Base-by-base conservation (phyloP, 345 rosid species). In the Excoecaria agallocha region DNA sequence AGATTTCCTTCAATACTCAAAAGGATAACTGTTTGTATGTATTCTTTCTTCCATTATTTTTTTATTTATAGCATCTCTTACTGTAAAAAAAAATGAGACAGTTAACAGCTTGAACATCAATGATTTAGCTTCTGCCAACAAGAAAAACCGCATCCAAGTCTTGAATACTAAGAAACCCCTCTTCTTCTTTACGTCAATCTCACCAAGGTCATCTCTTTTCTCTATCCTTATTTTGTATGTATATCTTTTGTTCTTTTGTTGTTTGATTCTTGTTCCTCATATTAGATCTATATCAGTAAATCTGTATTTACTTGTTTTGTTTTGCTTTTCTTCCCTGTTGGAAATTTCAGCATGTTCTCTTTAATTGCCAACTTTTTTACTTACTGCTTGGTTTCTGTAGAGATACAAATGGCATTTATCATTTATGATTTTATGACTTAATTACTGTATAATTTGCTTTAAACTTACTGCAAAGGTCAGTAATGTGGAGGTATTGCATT, bases 101-200 rank as follows among this genome's bases (percentile, higher is more conserved):
- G 68, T 76, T 9, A 76, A 60, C 74, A 76, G 60, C 68, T 49
- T 76, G 68, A 76, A 43, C 74, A 60, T 76, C 20, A 35, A 50
- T 7, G 69, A 62, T 37, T 2, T 74, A 56, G 20, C 66, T 66
- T 66, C 45, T 16, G 59, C 68, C 4, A 80, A 52, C 82, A 86
- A 85, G 84, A 90, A 84, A 82, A 90, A 88, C 79, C 82, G 94
- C 43, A 88, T 90, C 68, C 94, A 90, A 85, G 94, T 90, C 80
- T 88, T 90, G 39, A 86, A 85, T 70, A 90, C 92, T 74, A 86
- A 88, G 69, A 88, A 86, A 56, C 93, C 91, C 20, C 89, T 87
- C 66, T 89, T 88, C 79, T 89, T 89, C 88, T n/a, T n/a, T 89
- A 88, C 51, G 94, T 88, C 71, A 88, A 90, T 75, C 92, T 90